These are phyloP conservation scores for Suillus lakei DNA, from an alignment of 768 basidiomycete species.

Conservation along the genomic window DNA sequence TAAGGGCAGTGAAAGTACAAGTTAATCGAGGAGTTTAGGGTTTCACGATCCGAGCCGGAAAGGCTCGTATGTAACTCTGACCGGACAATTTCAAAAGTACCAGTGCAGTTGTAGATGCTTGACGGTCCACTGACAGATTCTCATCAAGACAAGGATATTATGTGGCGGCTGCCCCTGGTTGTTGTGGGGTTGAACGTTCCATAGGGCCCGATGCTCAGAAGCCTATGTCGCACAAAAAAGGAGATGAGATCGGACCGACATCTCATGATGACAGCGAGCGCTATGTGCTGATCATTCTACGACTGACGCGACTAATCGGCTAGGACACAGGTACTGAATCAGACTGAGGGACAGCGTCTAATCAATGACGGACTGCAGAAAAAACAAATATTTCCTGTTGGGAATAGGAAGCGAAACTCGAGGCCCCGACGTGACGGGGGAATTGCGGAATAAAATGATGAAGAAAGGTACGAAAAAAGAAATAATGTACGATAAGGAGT, in stretches of 20 bases:
- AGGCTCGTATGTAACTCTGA: neutral
- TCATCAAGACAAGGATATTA: neutral
- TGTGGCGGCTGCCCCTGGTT: neutral
- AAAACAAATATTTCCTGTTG: neutral
- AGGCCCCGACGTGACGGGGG: neutral
- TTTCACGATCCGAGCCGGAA: neutral
- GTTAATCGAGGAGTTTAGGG: neutral
- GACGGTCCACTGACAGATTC: neutral
- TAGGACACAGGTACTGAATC: neutral
- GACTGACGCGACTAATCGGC: neutral
- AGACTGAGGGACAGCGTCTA: neutral
- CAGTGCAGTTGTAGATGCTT: neutral
- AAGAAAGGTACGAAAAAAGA: conserved; percentile 20
- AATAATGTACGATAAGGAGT: conserved; percentile 3
- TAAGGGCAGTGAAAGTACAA: neutral
- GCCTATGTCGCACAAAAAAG: neutral
- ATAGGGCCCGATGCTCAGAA: neutral
- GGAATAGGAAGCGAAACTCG: conserved; percentile 3
- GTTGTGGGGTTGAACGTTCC: too few species aligned
- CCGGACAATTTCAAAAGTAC: neutral
- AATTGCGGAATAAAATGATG: conserved; percentile 21
- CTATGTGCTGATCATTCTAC: conserved; percentile 8
- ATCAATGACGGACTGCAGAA: too few species aligned
- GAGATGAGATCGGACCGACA: neutral
- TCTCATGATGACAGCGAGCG: conserved; percentile 1